Base-by-base conservation (phyloP, 2,329 filamentous ascomycete genomes). In the Lachnellula arida region DNA sequence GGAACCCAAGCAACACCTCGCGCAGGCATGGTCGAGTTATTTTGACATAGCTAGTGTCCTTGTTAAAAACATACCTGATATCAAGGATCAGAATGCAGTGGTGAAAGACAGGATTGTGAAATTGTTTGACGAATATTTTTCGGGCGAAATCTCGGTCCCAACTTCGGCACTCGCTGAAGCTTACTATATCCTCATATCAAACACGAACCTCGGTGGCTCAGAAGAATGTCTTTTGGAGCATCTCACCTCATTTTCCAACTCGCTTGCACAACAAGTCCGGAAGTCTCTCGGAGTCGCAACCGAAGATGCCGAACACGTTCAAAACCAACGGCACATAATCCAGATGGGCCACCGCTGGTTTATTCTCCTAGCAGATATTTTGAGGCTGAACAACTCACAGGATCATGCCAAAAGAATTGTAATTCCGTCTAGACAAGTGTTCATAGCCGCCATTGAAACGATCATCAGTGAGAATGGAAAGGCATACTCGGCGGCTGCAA, bases 1-100 rank as follows among this genome's bases (percentile, higher is more conserved):
- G 37, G 93, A 97, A 66, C 82, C 85, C 1, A 81, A 83, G 12
- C 76, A 79, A 39, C 89, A 91, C 65, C 78, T 85, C 1, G 76
- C 81, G 4, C 76, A 81, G 49, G 89, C 88, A 7, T 97, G 91
- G 85, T 81, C 79, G 28, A 81, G 84, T 14, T 97, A 96, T 67
- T 80, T 92, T 17, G 80, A 84, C 12, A 76, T 85, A 1, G 77
- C 81, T 2, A 77, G 79, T 42, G 77, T 81, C 60, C 75, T 89
- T 15, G 66, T 80, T 15, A 72, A 67, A 34, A 73, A 69, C 8
- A 73, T 82, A 4, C 60, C 76, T 0, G 71, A 78, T 7, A 70
- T 75, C 1, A 76, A 80, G 3, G 78, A 73, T 22, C 70, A 75
- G 11, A 62, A 68, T 0, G 67, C 65, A 4, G 72, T 87, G 48